A percentile compares a stretch with the other conserved stretches of the same genome.
Evolutionary conservation across 768 basidiomycete genomes (phyloP).

Genomic region (Tricholoma matsutake): DNA sequence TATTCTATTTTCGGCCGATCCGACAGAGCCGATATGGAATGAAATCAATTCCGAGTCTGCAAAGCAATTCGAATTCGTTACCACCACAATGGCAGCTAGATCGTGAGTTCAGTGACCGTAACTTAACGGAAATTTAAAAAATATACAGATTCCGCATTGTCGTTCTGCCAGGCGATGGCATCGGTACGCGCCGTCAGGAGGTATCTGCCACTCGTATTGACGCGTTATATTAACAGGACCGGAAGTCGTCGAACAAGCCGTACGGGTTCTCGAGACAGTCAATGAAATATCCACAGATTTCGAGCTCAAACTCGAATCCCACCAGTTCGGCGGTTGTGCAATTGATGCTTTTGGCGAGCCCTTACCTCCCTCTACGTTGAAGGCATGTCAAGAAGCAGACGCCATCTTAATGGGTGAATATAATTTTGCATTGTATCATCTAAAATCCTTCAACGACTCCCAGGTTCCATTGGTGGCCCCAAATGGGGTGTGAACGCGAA

Average conservation of each 20-base stretch:
- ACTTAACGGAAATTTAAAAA: not conserved
- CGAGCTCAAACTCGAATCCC: conserved; percentile 68
- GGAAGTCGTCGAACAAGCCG: conserved; percentile 84
- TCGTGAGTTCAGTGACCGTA: conserved; percentile 30
- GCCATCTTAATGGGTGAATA: conserved; percentile 89
- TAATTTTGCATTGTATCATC: not conserved
- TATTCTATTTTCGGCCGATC: conserved; percentile 6
- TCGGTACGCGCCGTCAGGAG: conserved; percentile 52
- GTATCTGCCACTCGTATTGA: not conserved
- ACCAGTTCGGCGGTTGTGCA: conserved; percentile 89
- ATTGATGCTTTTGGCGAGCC: conserved; percentile 89
- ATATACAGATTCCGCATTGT: conserved; percentile 75
- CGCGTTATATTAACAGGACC: conserved; percentile 54
- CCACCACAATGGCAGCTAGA: conserved; percentile 37
- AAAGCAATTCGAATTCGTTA: conserved; percentile 6
- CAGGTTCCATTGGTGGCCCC: conserved; percentile 97
- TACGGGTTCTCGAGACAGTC: conserved; percentile 75
- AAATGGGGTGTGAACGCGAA: conserved; percentile 93
- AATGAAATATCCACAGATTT: conserved; percentile 60
- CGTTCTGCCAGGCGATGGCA: conserved; percentile 94
- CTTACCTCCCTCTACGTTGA: conserved; percentile 77
- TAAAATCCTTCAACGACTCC: not conserved
- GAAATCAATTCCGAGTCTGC: not conserved
- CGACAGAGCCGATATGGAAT: conserved; percentile 7
- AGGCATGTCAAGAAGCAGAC: conserved; percentile 90